Conservation (phyloP, 1,284 basidiomycete species). For the Anthracocystis panici-leucophaei region DNA sequence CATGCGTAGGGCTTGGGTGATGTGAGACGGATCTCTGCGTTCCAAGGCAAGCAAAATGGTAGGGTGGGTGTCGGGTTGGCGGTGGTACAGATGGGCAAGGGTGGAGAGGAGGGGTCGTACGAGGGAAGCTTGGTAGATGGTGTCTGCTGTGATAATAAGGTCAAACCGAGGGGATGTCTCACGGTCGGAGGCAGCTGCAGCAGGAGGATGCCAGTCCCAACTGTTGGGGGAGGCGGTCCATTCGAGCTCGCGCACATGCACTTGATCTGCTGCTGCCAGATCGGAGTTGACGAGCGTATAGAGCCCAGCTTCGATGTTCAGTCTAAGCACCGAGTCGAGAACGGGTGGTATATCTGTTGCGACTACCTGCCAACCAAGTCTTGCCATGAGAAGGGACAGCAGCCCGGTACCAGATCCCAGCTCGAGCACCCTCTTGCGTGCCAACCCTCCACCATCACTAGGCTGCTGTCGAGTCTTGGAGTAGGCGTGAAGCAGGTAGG, state of each 20-base stretch:
- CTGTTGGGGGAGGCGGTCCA: slow-evolving; percentile 67
- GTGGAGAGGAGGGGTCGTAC: slow-evolving; percentile 79
- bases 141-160: slow-evolving; percentile 85
- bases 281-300: slow-evolving; percentile 16
- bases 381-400: slow-evolving; percentile 75
- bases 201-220: slow-evolving; percentile 21
- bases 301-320: slow-evolving; percentile 76
- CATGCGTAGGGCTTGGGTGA: slow-evolving; percentile 33
- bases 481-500: slow-evolving; percentile 39
- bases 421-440: slow-evolving; percentile 29
- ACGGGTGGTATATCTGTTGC: slow-evolving; percentile 83
- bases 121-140: slow-evolving; percentile 79
- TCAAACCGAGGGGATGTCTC: slow-evolving; percentile 72
- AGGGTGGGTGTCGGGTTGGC: slow-evolving; percentile 70
- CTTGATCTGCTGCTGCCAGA: slow-evolving; percentile 54
- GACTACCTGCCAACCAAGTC: slow-evolving; percentile 80
- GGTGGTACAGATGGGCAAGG: slow-evolving; percentile 72
- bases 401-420: slow-evolving; percentile 56
- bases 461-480: not conserved
- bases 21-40: slow-evolving; percentile 31
- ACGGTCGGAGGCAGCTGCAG: not conserved
- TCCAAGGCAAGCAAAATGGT: slow-evolving; percentile 71
- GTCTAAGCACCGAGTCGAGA: slow-evolving; percentile 76
- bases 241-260: slow-evolving; percentile 77
- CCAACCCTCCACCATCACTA: not conserved